Conservation (phyloP, 306 rosid genomes). For the Crataegus laevigata region DNA sequence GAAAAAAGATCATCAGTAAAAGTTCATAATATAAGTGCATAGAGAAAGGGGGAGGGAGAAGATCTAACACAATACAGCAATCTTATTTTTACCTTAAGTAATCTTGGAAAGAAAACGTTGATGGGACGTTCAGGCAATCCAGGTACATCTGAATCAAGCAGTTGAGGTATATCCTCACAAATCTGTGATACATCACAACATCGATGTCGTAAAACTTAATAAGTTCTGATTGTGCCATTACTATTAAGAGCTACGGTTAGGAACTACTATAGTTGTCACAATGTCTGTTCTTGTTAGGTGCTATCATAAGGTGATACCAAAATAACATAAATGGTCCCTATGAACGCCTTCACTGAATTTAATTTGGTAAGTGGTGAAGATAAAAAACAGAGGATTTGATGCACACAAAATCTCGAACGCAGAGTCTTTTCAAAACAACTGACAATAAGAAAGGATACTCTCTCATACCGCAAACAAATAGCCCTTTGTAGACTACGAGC, state of each 20-base stretch:
- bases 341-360: background rate
- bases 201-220: background rate
- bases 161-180: slow-evolving; percentile 96
- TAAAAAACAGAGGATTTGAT: background rate
- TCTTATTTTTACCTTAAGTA: slow-evolving; percentile 52
- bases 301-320: background rate
- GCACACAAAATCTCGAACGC: background rate
- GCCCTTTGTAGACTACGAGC: background rate
- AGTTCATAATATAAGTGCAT: background rate
- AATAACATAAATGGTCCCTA: background rate
- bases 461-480: background rate
- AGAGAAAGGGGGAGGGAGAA: background rate
- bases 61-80: background rate
- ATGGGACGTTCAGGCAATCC: slow-evolving; percentile 97
- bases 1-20: background rate
- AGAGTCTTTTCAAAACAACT: background rate
- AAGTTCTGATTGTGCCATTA: background rate
- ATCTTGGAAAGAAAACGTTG: slow-evolving; percentile 75
- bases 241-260: background rate
- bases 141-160: slow-evolving; percentile 83
- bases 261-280: background rate
- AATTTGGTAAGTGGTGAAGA: background rate
- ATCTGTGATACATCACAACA: slow-evolving; percentile 38
- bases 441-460: background rate
- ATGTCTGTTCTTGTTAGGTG: background rate